These are phyloP conservation scores for Pelagomonas calceolata DNA, from an alignment of 108 stramenopile genomes.

Conservation along the genomic window DNA sequence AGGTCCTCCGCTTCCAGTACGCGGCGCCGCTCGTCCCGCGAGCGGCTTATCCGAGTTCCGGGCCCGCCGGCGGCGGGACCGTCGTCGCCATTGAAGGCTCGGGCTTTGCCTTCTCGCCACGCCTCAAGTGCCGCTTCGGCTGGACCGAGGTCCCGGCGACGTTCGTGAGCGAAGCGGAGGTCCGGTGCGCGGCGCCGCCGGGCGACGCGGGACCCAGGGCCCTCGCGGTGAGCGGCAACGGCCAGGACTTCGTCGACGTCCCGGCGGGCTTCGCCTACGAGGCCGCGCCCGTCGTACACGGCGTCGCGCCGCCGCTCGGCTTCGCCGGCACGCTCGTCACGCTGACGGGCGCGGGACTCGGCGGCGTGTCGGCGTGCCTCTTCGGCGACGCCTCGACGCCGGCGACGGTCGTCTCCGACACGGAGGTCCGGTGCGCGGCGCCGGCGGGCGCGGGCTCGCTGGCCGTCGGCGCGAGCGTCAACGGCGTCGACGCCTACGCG, in stretches of 20 bases:
- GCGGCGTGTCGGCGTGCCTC: constrained; percentile 7
- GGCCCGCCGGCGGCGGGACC: constrained; percentile 23
- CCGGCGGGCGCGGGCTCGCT: constrained; percentile 2
- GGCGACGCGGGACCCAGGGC: constrained; percentile 2
- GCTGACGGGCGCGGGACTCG: constrained; percentile 10
- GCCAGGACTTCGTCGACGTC: constrained; percentile 2
- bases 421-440: constrained; percentile 20
- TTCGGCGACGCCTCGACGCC: constrained; percentile 12
- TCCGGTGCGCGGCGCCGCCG: constrained; percentile 19
- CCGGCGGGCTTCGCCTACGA: not conserved
- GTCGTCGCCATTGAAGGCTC: constrained; percentile 12
- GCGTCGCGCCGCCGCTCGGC: not conserved
- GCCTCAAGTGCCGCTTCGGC: constrained; percentile 22
- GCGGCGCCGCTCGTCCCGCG: not conserved
- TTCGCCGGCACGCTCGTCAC: constrained; percentile 16
- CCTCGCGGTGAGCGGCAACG: constrained; percentile 17
- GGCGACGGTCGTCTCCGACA: constrained; percentile 14
- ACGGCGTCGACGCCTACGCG: not conserved
- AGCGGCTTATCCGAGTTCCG: constrained; percentile 11
- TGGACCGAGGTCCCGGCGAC: constrained; percentile 8
- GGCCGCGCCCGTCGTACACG: not conserved
- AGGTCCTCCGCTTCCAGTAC: constrained; percentile 7
- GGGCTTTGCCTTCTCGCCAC: constrained; percentile 6
- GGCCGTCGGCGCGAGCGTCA: constrained; percentile 2
- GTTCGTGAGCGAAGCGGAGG: constrained; percentile 9